These are phyloP conservation scores for Sphaerulina musiva DNA, from an alignment of 2,329 filamentous ascomycete genomes.

Conservation along the genomic window DNA sequence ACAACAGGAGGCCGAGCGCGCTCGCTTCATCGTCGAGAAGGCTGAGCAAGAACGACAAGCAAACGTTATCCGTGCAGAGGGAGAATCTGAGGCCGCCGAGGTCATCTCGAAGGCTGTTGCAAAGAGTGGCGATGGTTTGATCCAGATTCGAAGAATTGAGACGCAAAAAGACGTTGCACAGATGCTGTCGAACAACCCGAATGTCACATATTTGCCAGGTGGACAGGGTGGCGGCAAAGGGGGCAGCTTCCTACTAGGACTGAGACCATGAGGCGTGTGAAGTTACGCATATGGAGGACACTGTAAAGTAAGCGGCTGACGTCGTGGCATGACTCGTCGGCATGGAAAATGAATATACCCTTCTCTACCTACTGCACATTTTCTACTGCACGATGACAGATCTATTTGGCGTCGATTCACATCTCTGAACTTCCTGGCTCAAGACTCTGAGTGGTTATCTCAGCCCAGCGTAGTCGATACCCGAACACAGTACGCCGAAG, in stretches of 20 bases:
- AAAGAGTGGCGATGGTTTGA: constrained; percentile 86
- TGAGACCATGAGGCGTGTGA: constrained; percentile 46
- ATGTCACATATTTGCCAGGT: constrained; percentile 87
- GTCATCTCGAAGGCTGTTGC: constrained; percentile 90
- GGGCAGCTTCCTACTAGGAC: constrained; percentile 60
- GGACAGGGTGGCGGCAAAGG: constrained; percentile 44
- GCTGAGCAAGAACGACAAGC: constrained; percentile 98
- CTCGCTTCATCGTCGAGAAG: constrained; percentile 95
- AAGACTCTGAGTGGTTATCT: neutral
- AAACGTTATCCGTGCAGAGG: constrained; percentile 96
- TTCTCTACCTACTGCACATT: constrained; percentile 10
- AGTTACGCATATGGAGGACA: neutral
- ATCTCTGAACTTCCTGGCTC: neutral
- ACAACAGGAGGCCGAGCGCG: constrained; percentile 95
- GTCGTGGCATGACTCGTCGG: neutral
- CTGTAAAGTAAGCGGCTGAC: constrained; percentile 11
- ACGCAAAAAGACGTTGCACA: constrained; percentile 92
- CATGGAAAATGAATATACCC: constrained; percentile 15
- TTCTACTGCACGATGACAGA: too few relatives aligned
- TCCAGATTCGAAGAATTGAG: constrained; percentile 95
- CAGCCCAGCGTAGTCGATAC: constrained; percentile 62
- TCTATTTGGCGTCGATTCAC: too few relatives aligned
- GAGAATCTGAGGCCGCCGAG: constrained; percentile 93
- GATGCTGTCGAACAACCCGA: constrained; percentile 82
- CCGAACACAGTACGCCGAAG: constrained; percentile 77